These are phyloP conservation scores for Xylaria curta DNA, from an alignment of 495 filamentous ascomycete species.

Conservation along the genomic window DNA sequence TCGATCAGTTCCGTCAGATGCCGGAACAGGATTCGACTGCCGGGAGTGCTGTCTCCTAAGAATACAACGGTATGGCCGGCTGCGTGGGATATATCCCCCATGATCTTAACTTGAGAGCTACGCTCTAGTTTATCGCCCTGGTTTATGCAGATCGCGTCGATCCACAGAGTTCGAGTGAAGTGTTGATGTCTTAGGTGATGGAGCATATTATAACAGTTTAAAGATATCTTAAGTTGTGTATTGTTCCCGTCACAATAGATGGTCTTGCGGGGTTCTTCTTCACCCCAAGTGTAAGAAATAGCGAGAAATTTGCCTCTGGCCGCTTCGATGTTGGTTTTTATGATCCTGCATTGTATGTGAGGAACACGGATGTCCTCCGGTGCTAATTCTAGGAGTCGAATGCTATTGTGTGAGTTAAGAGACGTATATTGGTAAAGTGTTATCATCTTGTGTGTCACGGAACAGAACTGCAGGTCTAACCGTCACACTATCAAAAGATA, in stretches of 20 bases:
- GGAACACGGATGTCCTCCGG: not conserved
- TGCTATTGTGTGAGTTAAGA: not conserved
- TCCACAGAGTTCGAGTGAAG: not conserved
- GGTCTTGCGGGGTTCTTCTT: not conserved
- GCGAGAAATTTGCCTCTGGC: not conserved
- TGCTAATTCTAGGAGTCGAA: not conserved
- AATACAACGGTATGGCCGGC: not conserved
- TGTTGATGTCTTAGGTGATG: not conserved
- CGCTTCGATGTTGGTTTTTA: not conserved
- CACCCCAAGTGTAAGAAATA: constrained; percentile 1
- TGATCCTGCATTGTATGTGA: not conserved
- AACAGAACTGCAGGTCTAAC: no score
- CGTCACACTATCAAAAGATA: no score
- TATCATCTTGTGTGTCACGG: not conserved
- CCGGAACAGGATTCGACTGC: not conserved
- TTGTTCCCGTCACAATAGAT: not conserved
- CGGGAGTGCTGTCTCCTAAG: not conserved
- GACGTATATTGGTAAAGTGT: not conserved
- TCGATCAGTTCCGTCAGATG: not conserved
- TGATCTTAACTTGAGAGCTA: not conserved
- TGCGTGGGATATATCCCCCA: not conserved
- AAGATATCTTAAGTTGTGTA: not conserved
- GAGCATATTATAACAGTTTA: not conserved
- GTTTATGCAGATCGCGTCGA: constrained; percentile 8
- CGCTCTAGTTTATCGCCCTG: not conserved